Evolutionary conservation across 805 yeast genomes (phyloP), one percentile per base, ranked within the genome.

Genomic region (Monosporozyma yasuniensis): DNA sequence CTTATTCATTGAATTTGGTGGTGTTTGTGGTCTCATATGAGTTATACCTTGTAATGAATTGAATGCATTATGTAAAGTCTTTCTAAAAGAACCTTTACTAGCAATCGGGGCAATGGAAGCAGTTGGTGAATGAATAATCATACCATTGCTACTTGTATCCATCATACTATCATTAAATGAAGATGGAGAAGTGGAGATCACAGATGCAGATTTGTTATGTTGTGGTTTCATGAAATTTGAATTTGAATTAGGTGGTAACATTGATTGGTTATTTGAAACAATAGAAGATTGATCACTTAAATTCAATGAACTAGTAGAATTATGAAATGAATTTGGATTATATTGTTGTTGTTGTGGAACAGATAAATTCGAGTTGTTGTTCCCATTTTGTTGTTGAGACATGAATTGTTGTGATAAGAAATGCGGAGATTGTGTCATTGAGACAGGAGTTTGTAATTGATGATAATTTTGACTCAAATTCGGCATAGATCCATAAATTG

Each of bases 281-380:
- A 56, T 44, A 7, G 59, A 56, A 2, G 58, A 54, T 6, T 52
- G 21, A 21, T 57, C 61, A 44, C 59, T 57, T 46, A 53, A 38
- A 16, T 55, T 47, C 44, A 54, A 48, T 27, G 61, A 54, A 50
- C 58, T 56, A 8, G 50, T 49, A 4, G 58, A 54, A 14, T 46
- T 32, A 25, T 28, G 34, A 12, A 48, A 35, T 27, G 48, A 27
- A 7, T 32, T 41, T 14, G 30, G 11, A 28, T 21, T n/a, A 19
- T 23, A 19, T 38, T 44, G 27, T 19, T 44, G 27, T 19, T 44
- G 41, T 18, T 18, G 41, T 21, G 42, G 42, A 11, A 25, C 22
- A 16, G 25, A 14, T 30, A 30, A 19, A 39, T 44, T 44, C 2
- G 43, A 14, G 19, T 8, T 32, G 22, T 44, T 19, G 25, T 32